A percentile compares a stretch with the other conserved stretches of the same genome.
Conservation (phyloP, 2,329 filamentous ascomycete genomes). For the Corniculantispora saksenae region DNA sequence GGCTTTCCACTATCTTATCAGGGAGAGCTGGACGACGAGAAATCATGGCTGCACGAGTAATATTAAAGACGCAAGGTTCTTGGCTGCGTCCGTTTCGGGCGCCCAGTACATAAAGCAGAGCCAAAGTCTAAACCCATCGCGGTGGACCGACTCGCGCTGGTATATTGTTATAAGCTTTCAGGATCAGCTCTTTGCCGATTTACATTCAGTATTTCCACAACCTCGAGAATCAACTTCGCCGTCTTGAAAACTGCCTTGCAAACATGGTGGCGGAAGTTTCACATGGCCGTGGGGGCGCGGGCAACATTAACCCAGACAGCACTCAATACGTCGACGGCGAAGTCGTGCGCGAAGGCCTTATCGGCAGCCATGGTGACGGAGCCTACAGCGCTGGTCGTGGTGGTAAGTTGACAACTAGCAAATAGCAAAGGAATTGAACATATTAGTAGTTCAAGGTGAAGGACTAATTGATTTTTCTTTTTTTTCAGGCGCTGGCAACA, state of each 20-base stretch:
- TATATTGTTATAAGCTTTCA: neutral
- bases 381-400: conserved; percentile 61
- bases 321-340: conserved; percentile 64
- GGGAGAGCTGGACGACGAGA: neutral
- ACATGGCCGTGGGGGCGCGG: conserved; percentile 62
- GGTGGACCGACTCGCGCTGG: neutral
- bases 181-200: neutral
- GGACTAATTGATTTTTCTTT: neutral
- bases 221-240: neutral
- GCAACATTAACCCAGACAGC: conserved; percentile 60
- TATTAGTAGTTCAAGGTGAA: too few relatives aligned
- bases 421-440: too few relatives aligned
- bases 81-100: neutral
- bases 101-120: neutral
- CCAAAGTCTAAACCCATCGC: neutral
- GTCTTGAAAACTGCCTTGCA: neutral
- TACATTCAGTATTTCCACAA: neutral
- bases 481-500: conserved; percentile 56
- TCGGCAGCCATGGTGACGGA: conserved; percentile 59
- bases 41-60: neutral
- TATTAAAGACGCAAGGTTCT: neutral
- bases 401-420: conserved; percentile 42
- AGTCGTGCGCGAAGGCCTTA: conserved; percentile 56
- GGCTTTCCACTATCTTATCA: conserved; percentile 18
- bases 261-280: conserved; percentile 51